phyloP scores from a whole-genome alignment of 164 flowering plant genomes.

The Dillenia suffruticosa region DNA sequence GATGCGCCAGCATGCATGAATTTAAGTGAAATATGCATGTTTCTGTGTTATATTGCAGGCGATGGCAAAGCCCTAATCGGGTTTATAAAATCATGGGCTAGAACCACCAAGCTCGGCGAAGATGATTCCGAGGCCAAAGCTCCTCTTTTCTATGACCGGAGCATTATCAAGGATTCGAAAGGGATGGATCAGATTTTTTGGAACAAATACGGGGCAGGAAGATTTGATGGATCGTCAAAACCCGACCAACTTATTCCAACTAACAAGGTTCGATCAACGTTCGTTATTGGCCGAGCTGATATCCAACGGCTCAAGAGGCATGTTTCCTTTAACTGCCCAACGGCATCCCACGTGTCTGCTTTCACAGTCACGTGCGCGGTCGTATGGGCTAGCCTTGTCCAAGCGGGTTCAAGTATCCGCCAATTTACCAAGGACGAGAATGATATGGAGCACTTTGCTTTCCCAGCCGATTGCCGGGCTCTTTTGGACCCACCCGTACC shows the following conservation, averaged over 20 bases:
- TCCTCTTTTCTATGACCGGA: constrained; percentile 9
- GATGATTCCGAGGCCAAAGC: background rate
- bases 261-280: constrained; percentile 9
- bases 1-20: too few relatives aligned
- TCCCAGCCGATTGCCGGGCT: background rate
- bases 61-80: background rate
- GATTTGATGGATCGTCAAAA: background rate
- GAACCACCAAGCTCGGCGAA: background rate
- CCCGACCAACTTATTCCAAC: background rate
- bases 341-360: background rate
- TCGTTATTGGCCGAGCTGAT: background rate
- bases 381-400: constrained; percentile 9
- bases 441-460: constrained; percentile 1
- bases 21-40: too few relatives aligned
- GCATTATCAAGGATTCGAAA: constrained; percentile 7
- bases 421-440: constrained; percentile 4
- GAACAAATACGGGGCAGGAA: background rate
- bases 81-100: constrained; percentile 16
- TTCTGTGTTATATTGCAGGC: too few relatives aligned
- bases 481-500: background rate
- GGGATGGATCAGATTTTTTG: background rate
- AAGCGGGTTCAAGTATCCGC: background rate
- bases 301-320: constrained; percentile 7
- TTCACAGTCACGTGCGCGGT: background rate
- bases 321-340: background rate